Conservation (phyloP, 1,139 yeast genomes). For the Blastobotrys indianensis region DNA sequence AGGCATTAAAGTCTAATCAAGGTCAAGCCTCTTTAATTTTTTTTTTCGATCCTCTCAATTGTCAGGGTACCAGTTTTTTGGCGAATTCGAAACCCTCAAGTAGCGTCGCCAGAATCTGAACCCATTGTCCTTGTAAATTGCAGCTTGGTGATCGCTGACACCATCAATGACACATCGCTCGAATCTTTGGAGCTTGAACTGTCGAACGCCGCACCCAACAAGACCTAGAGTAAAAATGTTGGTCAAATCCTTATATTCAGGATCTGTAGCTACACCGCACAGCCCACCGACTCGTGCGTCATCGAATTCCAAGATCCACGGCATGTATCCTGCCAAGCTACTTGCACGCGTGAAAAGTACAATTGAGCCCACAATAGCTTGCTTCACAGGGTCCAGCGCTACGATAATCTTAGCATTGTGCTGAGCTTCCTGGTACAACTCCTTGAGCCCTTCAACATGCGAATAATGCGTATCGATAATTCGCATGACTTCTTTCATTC, state of each 20-base stretch:
- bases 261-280: constrained; percentile 54
- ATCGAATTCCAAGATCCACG: constrained; percentile 40
- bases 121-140: constrained; percentile 25
- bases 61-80: not conserved
- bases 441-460: constrained; percentile 25
- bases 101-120: constrained; percentile 27
- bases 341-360: constrained; percentile 49
- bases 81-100: constrained; percentile 12
- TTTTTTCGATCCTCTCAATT: no score
- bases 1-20: constrained; percentile 1
- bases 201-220: constrained; percentile 54
- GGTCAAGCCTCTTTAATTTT: no score
- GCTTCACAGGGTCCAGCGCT: constrained; percentile 52
- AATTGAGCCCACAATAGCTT: constrained; percentile 50
- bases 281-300: constrained; percentile 46
- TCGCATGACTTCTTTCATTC: constrained; percentile 20
- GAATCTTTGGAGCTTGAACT: constrained; percentile 37
- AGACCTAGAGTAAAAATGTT: constrained; percentile 54
- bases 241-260: constrained; percentile 47
- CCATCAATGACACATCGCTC: constrained; percentile 32
- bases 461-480: constrained; percentile 30
- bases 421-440: constrained; percentile 29
- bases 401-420: constrained; percentile 42
- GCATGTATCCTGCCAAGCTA: constrained; percentile 45
- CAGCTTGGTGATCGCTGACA: constrained; percentile 29